phyloP scores from a whole-genome alignment of 345 rosid genomes.

The Crucihimalaya himalaica region DNA sequence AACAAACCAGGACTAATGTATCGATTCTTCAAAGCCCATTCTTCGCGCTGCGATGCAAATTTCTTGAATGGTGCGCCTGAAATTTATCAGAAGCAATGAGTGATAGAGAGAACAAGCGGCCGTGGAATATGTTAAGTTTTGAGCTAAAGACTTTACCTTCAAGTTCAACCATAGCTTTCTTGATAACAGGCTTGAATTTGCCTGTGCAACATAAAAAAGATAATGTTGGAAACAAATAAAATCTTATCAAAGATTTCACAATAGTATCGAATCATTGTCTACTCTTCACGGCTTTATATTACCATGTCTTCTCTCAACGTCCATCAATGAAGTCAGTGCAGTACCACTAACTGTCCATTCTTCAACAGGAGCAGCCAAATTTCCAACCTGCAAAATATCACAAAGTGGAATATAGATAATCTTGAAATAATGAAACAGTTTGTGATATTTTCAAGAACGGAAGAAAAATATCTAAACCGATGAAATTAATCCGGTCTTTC shows the following conservation, averaged over 20 bases:
- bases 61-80: constrained; percentile 91
- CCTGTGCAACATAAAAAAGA: constrained; percentile 44
- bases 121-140: not conserved
- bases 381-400: constrained; percentile 65
- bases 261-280: not conserved
- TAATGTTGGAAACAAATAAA: not conserved
- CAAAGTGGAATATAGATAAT: not conserved
- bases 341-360: constrained; percentile 97
- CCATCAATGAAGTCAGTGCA: constrained; percentile 89
- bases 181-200: constrained; percentile 93
- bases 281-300: not conserved
- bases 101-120: not conserved
- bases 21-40: constrained; percentile 83
- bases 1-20: constrained; percentile 94
- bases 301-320: constrained; percentile 99
- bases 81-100: constrained; percentile 2
- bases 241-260: not conserved
- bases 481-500: constrained; percentile 87
- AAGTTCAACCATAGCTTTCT: constrained; percentile 99
- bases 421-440: constrained; percentile 17
- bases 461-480: constrained; percentile 53
- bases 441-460: constrained; percentile 4
- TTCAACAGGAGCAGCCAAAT: constrained; percentile 81
- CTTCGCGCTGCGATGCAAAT: constrained; percentile 67
- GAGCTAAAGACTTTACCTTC: constrained; percentile 55